phyloP scores from a whole-genome alignment of 257 asterid species.

The Coffea eugenioides region DNA sequence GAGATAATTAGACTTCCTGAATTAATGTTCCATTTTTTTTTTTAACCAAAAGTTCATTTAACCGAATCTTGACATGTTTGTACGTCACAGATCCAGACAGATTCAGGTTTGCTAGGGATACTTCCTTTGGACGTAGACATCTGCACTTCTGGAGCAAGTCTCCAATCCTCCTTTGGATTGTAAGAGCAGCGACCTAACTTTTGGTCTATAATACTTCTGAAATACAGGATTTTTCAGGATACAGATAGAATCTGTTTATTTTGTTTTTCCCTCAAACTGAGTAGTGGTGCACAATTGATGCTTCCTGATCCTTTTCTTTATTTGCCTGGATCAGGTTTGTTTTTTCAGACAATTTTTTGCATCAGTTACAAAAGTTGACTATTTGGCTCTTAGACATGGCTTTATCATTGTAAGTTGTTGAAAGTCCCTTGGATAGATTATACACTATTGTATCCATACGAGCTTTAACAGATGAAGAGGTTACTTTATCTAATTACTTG shows the following conservation, averaged over 20 bases:
- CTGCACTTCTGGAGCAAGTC: constrained; percentile 27
- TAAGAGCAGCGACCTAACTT: constrained; percentile 9
- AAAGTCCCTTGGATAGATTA: not conserved
- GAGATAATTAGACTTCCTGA: no score
- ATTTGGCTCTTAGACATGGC: constrained; percentile 79
- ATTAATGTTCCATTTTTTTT: not conserved
- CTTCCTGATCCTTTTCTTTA: not conserved
- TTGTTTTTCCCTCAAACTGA: not conserved
- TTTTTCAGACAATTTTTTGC: constrained; percentile 84
- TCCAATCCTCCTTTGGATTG: constrained; percentile 31
- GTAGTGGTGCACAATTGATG: not conserved
- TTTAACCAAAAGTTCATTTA: not conserved
- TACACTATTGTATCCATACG: not conserved
- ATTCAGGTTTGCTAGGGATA: constrained; percentile 33
- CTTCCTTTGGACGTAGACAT: constrained; percentile 38
- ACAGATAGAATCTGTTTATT: not conserved
- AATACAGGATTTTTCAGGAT: not conserved
- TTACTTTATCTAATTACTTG: constrained; percentile 38
- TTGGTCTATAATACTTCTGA: not conserved
- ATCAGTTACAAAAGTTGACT: constrained; percentile 82
- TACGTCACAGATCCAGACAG: constrained; percentile 27
- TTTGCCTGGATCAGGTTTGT: constrained; percentile 48
- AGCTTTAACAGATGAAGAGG: not conserved
- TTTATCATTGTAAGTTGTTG: constrained; percentile 65
- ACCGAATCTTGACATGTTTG: not conserved